Conservation (phyloP, 129 eudicot genomes). For the Erigeron canadensis region DNA sequence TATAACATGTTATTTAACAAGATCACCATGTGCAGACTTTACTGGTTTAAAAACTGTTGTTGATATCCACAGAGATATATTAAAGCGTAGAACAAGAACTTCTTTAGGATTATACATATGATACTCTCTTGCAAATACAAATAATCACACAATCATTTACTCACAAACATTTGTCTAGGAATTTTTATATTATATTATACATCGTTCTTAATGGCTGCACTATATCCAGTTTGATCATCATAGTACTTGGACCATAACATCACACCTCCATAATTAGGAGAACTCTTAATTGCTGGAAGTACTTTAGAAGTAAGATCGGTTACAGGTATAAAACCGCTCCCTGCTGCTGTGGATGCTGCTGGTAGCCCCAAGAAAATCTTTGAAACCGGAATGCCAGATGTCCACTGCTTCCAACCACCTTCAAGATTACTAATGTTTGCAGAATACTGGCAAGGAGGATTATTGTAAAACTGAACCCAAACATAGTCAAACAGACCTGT, state of each 20-base stretch:
- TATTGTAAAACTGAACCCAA: slow-evolving; percentile 50
- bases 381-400: slow-evolving; percentile 26
- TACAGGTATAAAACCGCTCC: slow-evolving; percentile 42
- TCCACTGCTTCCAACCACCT: slow-evolving; percentile 49
- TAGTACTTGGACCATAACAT: slow-evolving; percentile 37
- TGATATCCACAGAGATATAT: too few relatives aligned
- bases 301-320: slow-evolving; percentile 31
- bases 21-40: too few relatives aligned
- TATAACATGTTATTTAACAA: too few relatives aligned
- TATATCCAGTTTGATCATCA: slow-evolving; percentile 38
- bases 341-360: slow-evolving; percentile 43
- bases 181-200: slow-evolving; percentile 5
- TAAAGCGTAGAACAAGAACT: too few relatives aligned
- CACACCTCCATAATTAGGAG: slow-evolving; percentile 40
- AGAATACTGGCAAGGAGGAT: slow-evolving; percentile 46
- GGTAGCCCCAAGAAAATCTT: slow-evolving; percentile 51
- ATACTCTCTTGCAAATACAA: too few relatives aligned
- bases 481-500: slow-evolving; percentile 47
- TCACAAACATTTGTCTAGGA: neutral
- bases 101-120: too few relatives aligned
- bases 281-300: slow-evolving; percentile 35
- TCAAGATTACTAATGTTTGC: slow-evolving; percentile 32
- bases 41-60: too few relatives aligned
- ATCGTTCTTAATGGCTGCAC: slow-evolving; percentile 30
- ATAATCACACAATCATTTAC: neutral